These are phyloP conservation scores for Auricularia auricula-judae DNA, from an alignment of 768 basidiomycete genomes.

Conservation along the genomic window DNA sequence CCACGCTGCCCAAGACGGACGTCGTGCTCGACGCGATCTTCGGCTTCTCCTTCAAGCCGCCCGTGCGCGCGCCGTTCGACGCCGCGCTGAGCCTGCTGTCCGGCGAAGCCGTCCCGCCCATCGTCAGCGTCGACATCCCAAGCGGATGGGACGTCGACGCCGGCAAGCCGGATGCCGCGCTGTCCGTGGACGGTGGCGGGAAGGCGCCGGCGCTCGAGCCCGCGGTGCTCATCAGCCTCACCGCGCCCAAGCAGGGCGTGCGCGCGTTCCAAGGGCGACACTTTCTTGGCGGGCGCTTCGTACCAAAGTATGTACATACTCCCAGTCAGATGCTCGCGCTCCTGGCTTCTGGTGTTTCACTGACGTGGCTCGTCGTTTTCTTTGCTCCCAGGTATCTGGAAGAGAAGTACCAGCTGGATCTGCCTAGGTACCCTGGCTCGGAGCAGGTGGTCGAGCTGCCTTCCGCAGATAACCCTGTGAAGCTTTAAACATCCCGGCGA, in stretches of 20 bases:
- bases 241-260: conserved; percentile 89
- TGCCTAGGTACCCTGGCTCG: conserved; percentile 69
- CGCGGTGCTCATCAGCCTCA: conserved; percentile 78
- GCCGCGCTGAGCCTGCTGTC: conserved; percentile 55
- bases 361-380: background rate
- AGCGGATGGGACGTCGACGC: conserved; percentile 92
- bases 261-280: conserved; percentile 68
- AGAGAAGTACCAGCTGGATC: conserved; percentile 63
- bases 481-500: background rate
- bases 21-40: conserved; percentile 94
- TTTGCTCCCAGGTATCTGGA: conserved; percentile 44
- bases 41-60: conserved; percentile 93
- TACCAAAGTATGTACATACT: conserved; percentile 56
- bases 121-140: conserved; percentile 92
- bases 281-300: conserved; percentile 89
- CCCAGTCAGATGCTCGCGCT: background rate
- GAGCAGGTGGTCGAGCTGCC: conserved; percentile 81
- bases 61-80: conserved; percentile 83
- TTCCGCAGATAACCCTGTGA: background rate
- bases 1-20: conserved; percentile 43
- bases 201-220: conserved; percentile 46
- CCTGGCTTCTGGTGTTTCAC: background rate
- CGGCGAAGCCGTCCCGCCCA: conserved; percentile 50
- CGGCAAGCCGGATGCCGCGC: conserved; percentile 43
- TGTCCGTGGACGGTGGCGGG: conserved; percentile 11